Conservation (phyloP, 352 stramenopile species). For the Aphanomyces invadans region DNA sequence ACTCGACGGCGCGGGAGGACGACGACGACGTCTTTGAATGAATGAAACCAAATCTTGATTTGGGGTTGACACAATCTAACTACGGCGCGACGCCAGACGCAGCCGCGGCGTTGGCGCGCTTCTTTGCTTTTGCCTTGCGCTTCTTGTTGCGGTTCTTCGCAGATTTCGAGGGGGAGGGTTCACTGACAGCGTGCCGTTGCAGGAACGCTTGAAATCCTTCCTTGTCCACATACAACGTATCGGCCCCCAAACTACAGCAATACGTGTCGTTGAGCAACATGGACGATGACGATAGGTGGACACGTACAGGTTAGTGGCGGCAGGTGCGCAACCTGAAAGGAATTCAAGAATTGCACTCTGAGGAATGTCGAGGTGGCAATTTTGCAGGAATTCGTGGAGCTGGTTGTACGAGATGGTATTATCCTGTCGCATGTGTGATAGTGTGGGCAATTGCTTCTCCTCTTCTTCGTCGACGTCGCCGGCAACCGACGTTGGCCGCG, state of each 20-base stretch:
- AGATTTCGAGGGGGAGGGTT: not conserved
- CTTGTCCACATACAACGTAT: conserved; percentile 14
- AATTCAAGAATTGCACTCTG: conserved; percentile 5
- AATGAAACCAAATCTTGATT: not conserved
- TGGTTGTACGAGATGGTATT: conserved; percentile 22
- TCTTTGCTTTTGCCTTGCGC: conserved; percentile 15
- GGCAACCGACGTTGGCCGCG: not conserved
- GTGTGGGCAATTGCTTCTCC: not conserved
- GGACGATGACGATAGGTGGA: not conserved
- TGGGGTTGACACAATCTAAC: too few relatives aligned
- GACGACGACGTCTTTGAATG: not conserved
- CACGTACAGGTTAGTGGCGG: not conserved
- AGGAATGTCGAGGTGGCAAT: conserved; percentile 15
- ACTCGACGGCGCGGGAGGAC: not conserved
- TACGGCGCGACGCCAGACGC: not conserved
- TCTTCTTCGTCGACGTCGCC: not conserved
- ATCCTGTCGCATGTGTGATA: not conserved
- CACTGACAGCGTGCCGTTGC: not conserved
- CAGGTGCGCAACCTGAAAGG: not conserved
- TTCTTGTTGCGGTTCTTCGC: conserved; percentile 14
- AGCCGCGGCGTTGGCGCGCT: not conserved
- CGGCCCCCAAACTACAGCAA: not conserved
- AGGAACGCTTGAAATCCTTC: conserved; percentile 8
- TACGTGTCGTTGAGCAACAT: not conserved
- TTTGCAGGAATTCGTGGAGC: conserved; percentile 12